Percentiles rank a stretch among this genome's conserved stretches.
phyloP scores from a whole-genome alignment of 2,329 filamentous ascomycete species.

The Aspergillus clavatus region DNA sequence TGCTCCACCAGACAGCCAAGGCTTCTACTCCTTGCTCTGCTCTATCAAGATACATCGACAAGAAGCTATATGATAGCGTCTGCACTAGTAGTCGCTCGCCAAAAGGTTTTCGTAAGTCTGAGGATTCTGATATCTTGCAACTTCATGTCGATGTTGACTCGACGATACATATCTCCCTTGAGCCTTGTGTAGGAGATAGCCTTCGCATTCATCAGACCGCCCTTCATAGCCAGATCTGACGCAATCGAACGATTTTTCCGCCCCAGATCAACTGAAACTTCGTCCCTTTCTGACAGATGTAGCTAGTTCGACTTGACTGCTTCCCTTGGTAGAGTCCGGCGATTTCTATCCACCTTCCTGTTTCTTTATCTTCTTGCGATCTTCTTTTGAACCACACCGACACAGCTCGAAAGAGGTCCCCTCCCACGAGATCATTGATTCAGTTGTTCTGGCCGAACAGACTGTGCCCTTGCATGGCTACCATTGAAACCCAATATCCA shows the following conservation, averaged over 20 bases:
- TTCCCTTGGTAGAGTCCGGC: slow-evolving; percentile 9
- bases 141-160: slow-evolving; percentile 17
- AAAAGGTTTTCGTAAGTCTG: slow-evolving; percentile 31
- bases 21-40: slow-evolving; percentile 51
- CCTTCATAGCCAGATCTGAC: slow-evolving; percentile 9
- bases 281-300: slow-evolving; percentile 11
- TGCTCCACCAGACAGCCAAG: slow-evolving; percentile 33
- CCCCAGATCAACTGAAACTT: slow-evolving; percentile 9
- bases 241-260: slow-evolving; percentile 6
- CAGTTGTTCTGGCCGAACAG: slow-evolving; percentile 4
- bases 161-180: slow-evolving; percentile 15
- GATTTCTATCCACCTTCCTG: slow-evolving; percentile 5
- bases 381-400: background rate
- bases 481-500: no score
- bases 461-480: no score
- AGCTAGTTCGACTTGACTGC: slow-evolving; percentile 8
- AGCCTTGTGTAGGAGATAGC: slow-evolving; percentile 7
- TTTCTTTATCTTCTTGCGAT: background rate
- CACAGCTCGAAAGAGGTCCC: background rate
- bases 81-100: slow-evolving; percentile 43
- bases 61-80: slow-evolving; percentile 58
- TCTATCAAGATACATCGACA: slow-evolving; percentile 68
- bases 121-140: slow-evolving; percentile 22
- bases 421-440: slow-evolving; percentile 9
- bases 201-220: slow-evolving; percentile 8